Percentiles rank a stretch among this genome's conserved stretches.
Conservation (phyloP, 2,329 filamentous ascomycete genomes). For the Lizonia empirigonia region DNA sequence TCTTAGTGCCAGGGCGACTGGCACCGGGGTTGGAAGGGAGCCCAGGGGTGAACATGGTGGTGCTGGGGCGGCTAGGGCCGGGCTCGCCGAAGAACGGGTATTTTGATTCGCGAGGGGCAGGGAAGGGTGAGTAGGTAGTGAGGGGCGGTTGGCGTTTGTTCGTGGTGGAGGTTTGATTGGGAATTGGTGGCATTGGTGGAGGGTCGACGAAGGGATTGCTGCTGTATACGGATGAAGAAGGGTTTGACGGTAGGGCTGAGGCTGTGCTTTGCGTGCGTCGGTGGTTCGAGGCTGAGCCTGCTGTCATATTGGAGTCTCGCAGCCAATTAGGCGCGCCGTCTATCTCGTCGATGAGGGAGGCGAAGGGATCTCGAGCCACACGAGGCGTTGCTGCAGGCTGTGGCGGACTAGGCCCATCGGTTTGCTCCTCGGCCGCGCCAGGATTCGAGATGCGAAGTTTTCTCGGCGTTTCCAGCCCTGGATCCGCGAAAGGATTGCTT, state of each 20-base stretch:
- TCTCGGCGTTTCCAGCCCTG: constrained; percentile 27
- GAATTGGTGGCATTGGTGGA: constrained; percentile 21
- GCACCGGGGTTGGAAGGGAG: constrained; percentile 8
- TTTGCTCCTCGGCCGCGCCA: constrained; percentile 6
- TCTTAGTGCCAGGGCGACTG: constrained; percentile 30
- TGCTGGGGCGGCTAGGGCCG: constrained; percentile 40
- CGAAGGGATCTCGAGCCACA: constrained; percentile 37
- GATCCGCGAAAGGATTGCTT: constrained; percentile 38
- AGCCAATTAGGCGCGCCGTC: constrained; percentile 36
- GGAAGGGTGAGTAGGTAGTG: constrained; percentile 17
- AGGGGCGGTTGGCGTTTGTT: constrained; percentile 2
- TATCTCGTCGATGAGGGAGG: constrained; percentile 37
- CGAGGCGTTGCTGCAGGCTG: constrained; percentile 32
- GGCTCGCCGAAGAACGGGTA: constrained; percentile 43
- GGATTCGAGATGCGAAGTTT: constrained; percentile 37
- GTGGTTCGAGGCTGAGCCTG: constrained; percentile 23
- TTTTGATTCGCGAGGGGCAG: constrained; percentile 34
- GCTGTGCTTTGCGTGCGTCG: constrained; percentile 37
- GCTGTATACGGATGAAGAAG: constrained; percentile 36
- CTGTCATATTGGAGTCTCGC: constrained; percentile 19
- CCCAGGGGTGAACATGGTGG: constrained; percentile 13
- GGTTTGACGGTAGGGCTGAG: constrained; percentile 40
- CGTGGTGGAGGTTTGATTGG: neutral
- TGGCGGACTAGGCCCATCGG: constrained; percentile 32
- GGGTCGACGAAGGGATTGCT: constrained; percentile 40